Percentiles rank a stretch among this genome's conserved stretches.
Evolutionary conservation across 2,329 filamentous ascomycete species (phyloP).

Genomic region (Bipolaris bicolor): DNA sequence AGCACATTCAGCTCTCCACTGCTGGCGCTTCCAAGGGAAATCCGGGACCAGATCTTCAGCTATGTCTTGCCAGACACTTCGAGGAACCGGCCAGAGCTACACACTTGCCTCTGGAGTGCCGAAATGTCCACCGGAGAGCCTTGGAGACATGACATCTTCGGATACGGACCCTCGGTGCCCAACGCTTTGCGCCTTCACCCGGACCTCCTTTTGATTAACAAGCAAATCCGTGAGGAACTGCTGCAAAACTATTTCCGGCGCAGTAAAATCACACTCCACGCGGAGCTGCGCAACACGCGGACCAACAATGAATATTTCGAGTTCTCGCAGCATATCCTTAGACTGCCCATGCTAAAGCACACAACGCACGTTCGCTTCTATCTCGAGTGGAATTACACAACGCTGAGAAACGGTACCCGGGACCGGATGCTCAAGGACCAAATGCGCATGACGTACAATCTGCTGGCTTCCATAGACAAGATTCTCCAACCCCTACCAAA

Average conservation of each 20-base stretch:
- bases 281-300: slow-evolving; percentile 41
- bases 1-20: slow-evolving; percentile 41
- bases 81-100: slow-evolving; percentile 35
- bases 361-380: slow-evolving; percentile 43
- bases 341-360: slow-evolving; percentile 36
- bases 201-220: slow-evolving; percentile 38
- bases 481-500: slow-evolving; percentile 32
- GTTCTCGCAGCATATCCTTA: slow-evolving; percentile 44
- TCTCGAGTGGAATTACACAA: slow-evolving; percentile 46
- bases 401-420: slow-evolving; percentile 27
- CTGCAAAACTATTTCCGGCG: slow-evolving; percentile 36
- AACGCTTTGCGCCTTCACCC: slow-evolving; percentile 29
- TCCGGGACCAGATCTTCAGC: slow-evolving; percentile 36
- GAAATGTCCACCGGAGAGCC: slow-evolving; percentile 43
- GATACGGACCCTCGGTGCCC: slow-evolving; percentile 37
- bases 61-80: slow-evolving; percentile 33
- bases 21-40: slow-evolving; percentile 39
- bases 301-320: slow-evolving; percentile 42
- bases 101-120: slow-evolving; percentile 45
- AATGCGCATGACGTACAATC: slow-evolving; percentile 38
- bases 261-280: slow-evolving; percentile 43
- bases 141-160: slow-evolving; percentile 44
- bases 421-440: slow-evolving; percentile 34
- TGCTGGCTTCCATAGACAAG: slow-evolving; percentile 42
- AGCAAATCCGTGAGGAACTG: slow-evolving; percentile 39